phyloP scores from a whole-genome alignment of 2,329 filamentous ascomycete genomes.

The Penicillium paneum region DNA sequence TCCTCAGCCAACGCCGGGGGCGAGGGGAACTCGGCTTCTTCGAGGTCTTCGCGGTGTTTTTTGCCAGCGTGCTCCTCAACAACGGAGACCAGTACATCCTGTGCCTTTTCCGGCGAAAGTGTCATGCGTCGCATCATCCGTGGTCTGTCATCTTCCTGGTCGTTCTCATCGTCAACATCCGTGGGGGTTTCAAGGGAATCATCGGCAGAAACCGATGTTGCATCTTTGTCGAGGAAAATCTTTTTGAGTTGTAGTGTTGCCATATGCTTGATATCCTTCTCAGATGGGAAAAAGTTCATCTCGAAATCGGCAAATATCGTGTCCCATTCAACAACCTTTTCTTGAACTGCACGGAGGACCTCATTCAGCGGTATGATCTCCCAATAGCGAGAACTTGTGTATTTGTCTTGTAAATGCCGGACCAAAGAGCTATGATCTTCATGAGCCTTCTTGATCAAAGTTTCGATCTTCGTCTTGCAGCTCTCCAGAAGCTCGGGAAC shows the following conservation, averaged over 20 bases:
- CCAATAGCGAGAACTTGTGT: slow-evolving; percentile 92
- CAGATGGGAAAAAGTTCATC: slow-evolving; percentile 83
- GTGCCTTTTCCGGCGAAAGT: slow-evolving; percentile 60
- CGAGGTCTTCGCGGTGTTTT: slow-evolving; percentile 24
- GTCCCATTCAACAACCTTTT: slow-evolving; percentile 93
- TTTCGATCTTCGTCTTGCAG: slow-evolving; percentile 78
- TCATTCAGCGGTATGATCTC: slow-evolving; percentile 92
- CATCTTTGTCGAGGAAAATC: slow-evolving; percentile 83
- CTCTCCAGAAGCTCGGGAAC: slow-evolving; percentile 79
- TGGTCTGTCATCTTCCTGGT: slow-evolving; percentile 31
- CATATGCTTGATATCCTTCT: slow-evolving; percentile 90
- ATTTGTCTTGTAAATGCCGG: slow-evolving; percentile 78
- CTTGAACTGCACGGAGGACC: slow-evolving; percentile 83
- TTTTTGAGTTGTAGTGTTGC: slow-evolving; percentile 91
- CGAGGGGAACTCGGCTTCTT: slow-evolving; percentile 14
- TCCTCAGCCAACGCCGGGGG: slow-evolving; percentile 23
- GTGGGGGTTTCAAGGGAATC: slow-evolving; percentile 53
- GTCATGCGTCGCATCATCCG: slow-evolving; percentile 41
- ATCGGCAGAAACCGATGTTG: slow-evolving; percentile 71
- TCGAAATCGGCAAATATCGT: slow-evolving; percentile 87
- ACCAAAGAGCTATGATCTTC: slow-evolving; percentile 76
- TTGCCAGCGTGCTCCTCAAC: slow-evolving; percentile 59
- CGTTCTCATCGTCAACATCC: slow-evolving; percentile 31
- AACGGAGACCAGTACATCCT: slow-evolving; percentile 62
- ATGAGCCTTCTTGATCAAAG: slow-evolving; percentile 71